A percentile compares a stretch with the other conserved stretches of the same genome.
These are phyloP conservation scores for Tetraselmis chui DNA, from an alignment of 139 green algal species.

Conservation along the genomic window DNA sequence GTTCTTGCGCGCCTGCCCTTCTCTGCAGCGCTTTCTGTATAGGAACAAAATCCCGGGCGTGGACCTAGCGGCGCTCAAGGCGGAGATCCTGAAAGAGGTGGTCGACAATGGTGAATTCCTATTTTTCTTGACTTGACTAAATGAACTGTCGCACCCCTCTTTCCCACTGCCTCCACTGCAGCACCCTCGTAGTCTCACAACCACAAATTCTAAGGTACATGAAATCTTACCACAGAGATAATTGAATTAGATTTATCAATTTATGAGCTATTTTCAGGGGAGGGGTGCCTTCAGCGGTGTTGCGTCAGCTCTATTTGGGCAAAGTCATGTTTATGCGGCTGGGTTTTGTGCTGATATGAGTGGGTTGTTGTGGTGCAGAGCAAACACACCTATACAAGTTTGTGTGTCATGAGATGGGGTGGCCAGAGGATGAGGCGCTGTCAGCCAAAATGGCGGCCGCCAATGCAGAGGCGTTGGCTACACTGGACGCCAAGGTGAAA, in stretches of 20 bases:
- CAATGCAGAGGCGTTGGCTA: conserved; percentile 44
- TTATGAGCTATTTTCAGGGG: too few relatives aligned
- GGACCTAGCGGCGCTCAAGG: conserved; percentile 39
- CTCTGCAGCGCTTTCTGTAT: conserved; percentile 51
- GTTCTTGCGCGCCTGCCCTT: too few relatives aligned
- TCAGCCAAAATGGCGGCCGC: conserved; percentile 47
- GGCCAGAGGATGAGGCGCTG: conserved; percentile 38
- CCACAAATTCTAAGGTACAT: too few relatives aligned
- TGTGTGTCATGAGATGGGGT: conserved; percentile 58
- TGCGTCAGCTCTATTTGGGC: background rate
- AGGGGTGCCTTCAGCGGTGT: background rate
- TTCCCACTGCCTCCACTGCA: too few relatives aligned
- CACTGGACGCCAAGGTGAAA: conserved; percentile 68
- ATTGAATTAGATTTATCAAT: too few relatives aligned
- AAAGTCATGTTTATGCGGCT: background rate
- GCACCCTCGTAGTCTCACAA: too few relatives aligned
- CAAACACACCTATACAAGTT: conserved; percentile 65
- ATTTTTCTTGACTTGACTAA: too few relatives aligned
- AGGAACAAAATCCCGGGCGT: conserved; percentile 29
- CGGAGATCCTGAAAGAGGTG: conserved; percentile 45
- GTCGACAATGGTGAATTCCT: conserved; percentile 38
- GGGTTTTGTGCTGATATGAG: background rate
- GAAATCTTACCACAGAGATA: too few relatives aligned
- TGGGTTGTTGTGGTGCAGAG: conserved; percentile 33
- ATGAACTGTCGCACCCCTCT: too few relatives aligned